These are phyloP conservation scores for Venturia pyrina DNA, from an alignment of 2,329 filamentous ascomycete genomes.

Conservation along the genomic window DNA sequence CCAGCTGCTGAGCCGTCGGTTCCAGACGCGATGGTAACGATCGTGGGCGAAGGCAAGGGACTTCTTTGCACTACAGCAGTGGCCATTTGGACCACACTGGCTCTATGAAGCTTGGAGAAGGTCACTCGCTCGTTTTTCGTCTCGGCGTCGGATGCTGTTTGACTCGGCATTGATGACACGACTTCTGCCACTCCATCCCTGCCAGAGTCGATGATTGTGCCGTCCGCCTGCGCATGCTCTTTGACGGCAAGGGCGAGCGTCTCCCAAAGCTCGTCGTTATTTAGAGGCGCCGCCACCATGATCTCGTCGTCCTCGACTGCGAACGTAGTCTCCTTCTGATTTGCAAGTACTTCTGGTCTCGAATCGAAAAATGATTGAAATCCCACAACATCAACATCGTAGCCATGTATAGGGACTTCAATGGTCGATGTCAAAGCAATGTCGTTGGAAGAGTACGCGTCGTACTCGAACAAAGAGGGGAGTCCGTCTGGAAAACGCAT, in stretches of 20 bases:
- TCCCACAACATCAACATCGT: background rate
- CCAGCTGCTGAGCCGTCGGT: background rate
- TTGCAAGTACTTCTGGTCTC: background rate
- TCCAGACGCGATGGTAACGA: slow-evolving; percentile 3
- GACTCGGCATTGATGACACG: background rate
- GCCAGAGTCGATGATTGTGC: background rate
- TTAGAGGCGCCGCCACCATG: background rate
- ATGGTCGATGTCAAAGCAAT: slow-evolving; percentile 1
- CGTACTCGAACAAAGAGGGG: background rate
- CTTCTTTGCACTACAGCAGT: background rate
- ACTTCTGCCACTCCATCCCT: background rate
- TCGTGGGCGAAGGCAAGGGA: background rate
- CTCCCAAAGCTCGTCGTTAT: background rate
- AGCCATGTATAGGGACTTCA: background rate
- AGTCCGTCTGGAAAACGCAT: background rate
- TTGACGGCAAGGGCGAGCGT: background rate
- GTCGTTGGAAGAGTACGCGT: background rate
- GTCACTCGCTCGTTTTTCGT: background rate
- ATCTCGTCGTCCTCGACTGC: background rate
- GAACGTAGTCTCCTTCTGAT: background rate
- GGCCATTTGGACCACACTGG: background rate
- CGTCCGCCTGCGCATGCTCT: background rate
- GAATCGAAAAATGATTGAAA: background rate
- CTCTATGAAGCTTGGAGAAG: background rate
- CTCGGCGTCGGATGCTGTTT: background rate